phyloP scores from a whole-genome alignment of 2,329 filamentous ascomycete genomes.

The Fusarium oxysporum region DNA sequence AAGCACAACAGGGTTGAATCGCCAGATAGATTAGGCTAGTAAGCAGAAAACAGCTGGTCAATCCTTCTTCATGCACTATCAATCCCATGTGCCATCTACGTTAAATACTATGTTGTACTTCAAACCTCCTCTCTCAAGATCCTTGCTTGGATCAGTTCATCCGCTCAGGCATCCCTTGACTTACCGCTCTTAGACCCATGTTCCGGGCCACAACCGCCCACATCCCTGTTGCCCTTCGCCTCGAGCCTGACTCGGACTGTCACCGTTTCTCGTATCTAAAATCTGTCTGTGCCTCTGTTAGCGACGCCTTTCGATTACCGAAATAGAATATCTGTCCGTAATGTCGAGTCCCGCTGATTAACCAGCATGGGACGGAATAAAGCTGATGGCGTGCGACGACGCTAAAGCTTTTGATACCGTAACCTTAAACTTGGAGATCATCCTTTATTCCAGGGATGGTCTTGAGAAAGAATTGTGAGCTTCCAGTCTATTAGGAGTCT shows the following conservation, averaged over 20 bases:
- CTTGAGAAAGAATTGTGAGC: background rate
- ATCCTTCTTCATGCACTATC: conserved; percentile 20
- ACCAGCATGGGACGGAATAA: background rate
- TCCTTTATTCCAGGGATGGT: background rate
- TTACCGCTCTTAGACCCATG: conserved; percentile 17
- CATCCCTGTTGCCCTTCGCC: background rate
- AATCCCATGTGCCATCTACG: conserved; percentile 3
- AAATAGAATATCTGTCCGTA: conserved; percentile 22
- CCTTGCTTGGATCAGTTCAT: conserved; percentile 39
- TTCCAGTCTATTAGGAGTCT: background rate
- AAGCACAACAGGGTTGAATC: background rate
- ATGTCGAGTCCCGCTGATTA: background rate
- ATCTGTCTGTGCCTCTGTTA: conserved; percentile 1
- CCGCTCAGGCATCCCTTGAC: conserved; percentile 11
- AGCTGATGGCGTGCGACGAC: conserved; percentile 1
- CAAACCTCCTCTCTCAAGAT: conserved; percentile 9
- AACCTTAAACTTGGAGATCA: background rate
- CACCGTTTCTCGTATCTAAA: conserved; percentile 21
- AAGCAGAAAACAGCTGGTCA: conserved; percentile 4
- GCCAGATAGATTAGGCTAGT: background rate
- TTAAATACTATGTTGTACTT: background rate
- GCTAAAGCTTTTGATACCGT: conserved; percentile 1
- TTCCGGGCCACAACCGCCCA: conserved; percentile 10
- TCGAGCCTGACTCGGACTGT: conserved; percentile 5
- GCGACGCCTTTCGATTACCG: conserved; percentile 23